Conservation (phyloP, 495 filamentous ascomycete genomes). For the Lentithecium fluviatile region DNA sequence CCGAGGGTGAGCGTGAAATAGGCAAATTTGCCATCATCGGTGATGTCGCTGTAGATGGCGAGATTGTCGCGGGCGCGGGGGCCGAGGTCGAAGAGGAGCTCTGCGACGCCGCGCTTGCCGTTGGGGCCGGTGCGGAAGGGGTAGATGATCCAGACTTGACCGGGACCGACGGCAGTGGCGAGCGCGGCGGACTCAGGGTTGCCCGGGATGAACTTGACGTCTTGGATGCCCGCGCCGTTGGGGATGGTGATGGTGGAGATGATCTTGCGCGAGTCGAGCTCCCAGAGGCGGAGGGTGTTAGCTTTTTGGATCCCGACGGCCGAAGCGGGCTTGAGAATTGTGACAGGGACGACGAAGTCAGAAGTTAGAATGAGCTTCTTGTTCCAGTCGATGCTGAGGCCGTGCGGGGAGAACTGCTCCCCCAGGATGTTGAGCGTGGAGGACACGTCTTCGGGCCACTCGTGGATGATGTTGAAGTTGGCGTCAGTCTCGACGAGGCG, state of each 20-base stretch:
- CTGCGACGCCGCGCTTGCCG: constrained; percentile 56
- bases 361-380: constrained; percentile 59
- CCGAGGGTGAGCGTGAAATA: constrained; percentile 63
- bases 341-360: constrained; percentile 61
- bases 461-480: constrained; percentile 60
- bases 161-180: constrained; percentile 61
- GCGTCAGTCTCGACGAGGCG: constrained; percentile 61
- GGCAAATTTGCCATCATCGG: constrained; percentile 56
- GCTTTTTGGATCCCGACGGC: constrained; percentile 49
- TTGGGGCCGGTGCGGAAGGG: constrained; percentile 54
- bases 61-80: constrained; percentile 54
- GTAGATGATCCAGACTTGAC: constrained; percentile 66
- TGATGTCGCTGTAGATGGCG: constrained; percentile 64
- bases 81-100: constrained; percentile 60
- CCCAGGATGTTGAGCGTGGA: constrained; percentile 55
- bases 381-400: constrained; percentile 58
- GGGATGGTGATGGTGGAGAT: constrained; percentile 63
- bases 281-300: constrained; percentile 61
- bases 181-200: constrained; percentile 59
- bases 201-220: constrained; percentile 65
- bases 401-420: constrained; percentile 61
- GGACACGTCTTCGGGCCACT: constrained; percentile 57
- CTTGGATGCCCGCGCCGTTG: constrained; percentile 60
- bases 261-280: constrained; percentile 53
- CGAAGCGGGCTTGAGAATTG: constrained; percentile 58